Evolutionary conservation across 2,329 filamentous ascomycete species (phyloP), one percentile per base, ranked within the genome.

Genomic region (Tolypocladium capitatum): DNA sequence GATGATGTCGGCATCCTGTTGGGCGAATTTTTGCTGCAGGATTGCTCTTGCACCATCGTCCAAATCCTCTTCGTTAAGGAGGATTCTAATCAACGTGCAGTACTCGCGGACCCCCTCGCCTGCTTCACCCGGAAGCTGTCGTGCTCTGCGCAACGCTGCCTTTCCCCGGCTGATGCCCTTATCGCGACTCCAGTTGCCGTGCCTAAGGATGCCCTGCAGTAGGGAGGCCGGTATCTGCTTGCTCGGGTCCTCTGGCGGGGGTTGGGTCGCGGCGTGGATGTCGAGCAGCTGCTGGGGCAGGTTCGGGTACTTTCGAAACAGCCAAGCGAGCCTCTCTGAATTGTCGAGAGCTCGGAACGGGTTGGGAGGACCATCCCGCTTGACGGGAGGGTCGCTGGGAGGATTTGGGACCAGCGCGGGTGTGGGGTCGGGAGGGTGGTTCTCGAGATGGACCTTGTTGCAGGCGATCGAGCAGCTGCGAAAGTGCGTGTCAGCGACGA

Each of bases 81-180:
- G 61, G 48, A 72, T 67, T 43, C 73, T 56, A 18, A 83, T 69
- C 21, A 82, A 63, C 51, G 77, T 75, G 43, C 72, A 74, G 56
- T 80, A 84, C 60, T 82, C 80, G 46, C 74, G 66, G 30, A 84
- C 66, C 5, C 69, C 79, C 53, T 81, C 76, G 30, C 77, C 77
- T 49, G 74, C 73, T 53, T 74, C 70, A n/a, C 72, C 69, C 1
- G 71, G 68, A 30, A 70, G 68, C 31, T 67, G 65, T 49, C 74
- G 68, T 32, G 74, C 73, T 47, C 62, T 68, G 38, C 72, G 71
- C 49, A 84, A 63, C 14, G 71, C 72, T 20, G 72, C 67, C 41
- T 76, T 72, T 1, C 77, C 81, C 20, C 72, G 72, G 47, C 72
- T 67, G 44, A 80, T 68, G 7, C 80, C 80, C 6, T 74, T 67